Conservation (phyloP, 805 yeast genomes). For the Geotrichum ghanense region DNA sequence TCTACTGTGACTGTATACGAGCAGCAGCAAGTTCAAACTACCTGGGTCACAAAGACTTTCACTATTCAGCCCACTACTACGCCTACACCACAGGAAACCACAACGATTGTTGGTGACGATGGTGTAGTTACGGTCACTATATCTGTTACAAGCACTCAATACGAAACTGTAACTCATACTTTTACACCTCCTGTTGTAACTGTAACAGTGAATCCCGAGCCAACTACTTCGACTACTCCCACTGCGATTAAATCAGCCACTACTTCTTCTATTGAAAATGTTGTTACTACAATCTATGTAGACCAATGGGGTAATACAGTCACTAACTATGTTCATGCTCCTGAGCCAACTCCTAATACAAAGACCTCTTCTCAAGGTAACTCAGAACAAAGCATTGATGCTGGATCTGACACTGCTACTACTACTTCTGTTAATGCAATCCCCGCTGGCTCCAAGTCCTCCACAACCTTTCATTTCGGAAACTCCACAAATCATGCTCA, state of each 20-base stretch:
- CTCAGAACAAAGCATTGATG: not conserved
- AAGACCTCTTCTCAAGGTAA: not conserved
- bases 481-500: too few relatives aligned
- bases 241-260: slow-evolving; percentile 3
- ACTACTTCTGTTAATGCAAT: not conserved
- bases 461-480: too few relatives aligned
- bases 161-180: slow-evolving; percentile 11
- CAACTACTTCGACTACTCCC: slow-evolving; percentile 9
- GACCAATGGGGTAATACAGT: not conserved
- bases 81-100: not conserved
- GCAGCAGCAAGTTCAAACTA: not conserved
- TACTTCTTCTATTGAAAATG: slow-evolving; percentile 2
- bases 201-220: slow-evolving; percentile 1
- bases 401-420: not conserved
- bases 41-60: not conserved
- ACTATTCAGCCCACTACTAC: not conserved
- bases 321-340: not conserved
- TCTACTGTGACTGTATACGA: not conserved
- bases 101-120: slow-evolving; percentile 7
- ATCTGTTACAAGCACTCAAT: not conserved
- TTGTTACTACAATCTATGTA: slow-evolving; percentile 4
- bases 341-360: slow-evolving; percentile 2
- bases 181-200: slow-evolving; percentile 10
- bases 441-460: too few relatives aligned
- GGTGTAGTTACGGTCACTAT: not conserved